These are phyloP conservation scores for Metschnikowia reukaufii DNA, from an alignment of 805 yeast genomes.

Conservation along the genomic window DNA sequence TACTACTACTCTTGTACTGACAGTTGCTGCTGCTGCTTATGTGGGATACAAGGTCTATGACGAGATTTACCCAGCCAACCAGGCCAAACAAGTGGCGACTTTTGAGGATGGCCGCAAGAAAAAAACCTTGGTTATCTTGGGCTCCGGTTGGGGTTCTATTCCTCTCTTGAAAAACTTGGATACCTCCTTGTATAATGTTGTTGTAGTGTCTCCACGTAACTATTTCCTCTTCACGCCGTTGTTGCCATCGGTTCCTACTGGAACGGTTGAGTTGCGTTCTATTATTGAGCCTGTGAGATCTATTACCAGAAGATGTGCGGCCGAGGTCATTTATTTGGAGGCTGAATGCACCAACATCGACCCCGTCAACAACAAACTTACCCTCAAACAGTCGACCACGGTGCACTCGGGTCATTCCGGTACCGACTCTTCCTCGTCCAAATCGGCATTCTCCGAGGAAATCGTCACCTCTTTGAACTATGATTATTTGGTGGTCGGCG, in stretches of 20 bases:
- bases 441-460: constrained; percentile 42
- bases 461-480: constrained; percentile 53
- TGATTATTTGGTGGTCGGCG: constrained; percentile 88
- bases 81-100: constrained; percentile 57
- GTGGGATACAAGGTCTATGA: constrained; percentile 55
- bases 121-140: constrained; percentile 76
- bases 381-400: constrained; percentile 59
- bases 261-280: constrained; percentile 85
- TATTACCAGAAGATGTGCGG: constrained; percentile 74
- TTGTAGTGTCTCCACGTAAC: constrained; percentile 90
- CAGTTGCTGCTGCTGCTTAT: constrained; percentile 54
- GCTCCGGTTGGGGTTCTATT: constrained; percentile 95
- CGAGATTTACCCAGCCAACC: constrained; percentile 62
- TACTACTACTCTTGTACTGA: constrained; percentile 48
- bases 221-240: constrained; percentile 95
- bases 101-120: constrained; percentile 58
- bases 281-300: constrained; percentile 92
- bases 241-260: constrained; percentile 92
- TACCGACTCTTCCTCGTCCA: constrained; percentile 45
- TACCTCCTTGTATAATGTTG: constrained; percentile 82
- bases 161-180: constrained; percentile 82
- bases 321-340: constrained; percentile 80
- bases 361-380: constrained; percentile 62
- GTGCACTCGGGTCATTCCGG: constrained; percentile 57
- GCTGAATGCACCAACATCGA: constrained; percentile 88